Conservation (phyloP, 78 protist genomes). For the Anaeramoeba flamelloides region DNA sequence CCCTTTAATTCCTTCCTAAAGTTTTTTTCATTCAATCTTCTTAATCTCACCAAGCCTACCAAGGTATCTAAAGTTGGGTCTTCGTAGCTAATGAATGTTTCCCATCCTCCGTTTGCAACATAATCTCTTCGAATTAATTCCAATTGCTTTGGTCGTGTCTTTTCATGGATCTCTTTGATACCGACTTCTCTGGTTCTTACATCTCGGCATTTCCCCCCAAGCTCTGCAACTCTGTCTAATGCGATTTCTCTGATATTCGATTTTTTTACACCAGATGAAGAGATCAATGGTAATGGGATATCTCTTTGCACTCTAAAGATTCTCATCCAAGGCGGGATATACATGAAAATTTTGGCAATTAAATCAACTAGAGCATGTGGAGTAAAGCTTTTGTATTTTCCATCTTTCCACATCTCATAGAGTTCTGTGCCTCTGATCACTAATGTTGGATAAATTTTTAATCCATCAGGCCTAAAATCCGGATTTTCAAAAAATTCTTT, state of each 20-base stretch:
- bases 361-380: conserved; percentile 33
- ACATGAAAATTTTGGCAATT: conserved; percentile 46
- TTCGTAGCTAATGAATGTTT: conserved; percentile 80
- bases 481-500: conserved; percentile 67
- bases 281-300: conserved; percentile 85
- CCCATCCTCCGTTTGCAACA: conserved; percentile 80
- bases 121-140: no score
- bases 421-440: conserved; percentile 92
- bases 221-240: conserved; percentile 42
- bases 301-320: conserved; percentile 71
- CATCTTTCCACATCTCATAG: conserved; percentile 64
- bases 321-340: conserved; percentile 88
- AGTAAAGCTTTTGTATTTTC: conserved; percentile 49
- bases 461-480: conserved; percentile 75
- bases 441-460: conserved; percentile 83
- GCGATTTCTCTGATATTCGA: conserved; percentile 77
- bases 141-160: no score
- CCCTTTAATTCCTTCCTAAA: conserved; percentile 54
- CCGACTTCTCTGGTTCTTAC: conserved; percentile 51
- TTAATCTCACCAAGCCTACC: conserved; percentile 65
- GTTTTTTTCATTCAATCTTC: conserved; percentile 43
- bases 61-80: conserved; percentile 83
- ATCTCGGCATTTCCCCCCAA: conserved; percentile 54
- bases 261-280: conserved; percentile 71
- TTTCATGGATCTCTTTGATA: no score